Evolutionary conservation across 1,139 yeast genomes (phyloP).

Genomic region (Magnusiomyces clavatus): DNA sequence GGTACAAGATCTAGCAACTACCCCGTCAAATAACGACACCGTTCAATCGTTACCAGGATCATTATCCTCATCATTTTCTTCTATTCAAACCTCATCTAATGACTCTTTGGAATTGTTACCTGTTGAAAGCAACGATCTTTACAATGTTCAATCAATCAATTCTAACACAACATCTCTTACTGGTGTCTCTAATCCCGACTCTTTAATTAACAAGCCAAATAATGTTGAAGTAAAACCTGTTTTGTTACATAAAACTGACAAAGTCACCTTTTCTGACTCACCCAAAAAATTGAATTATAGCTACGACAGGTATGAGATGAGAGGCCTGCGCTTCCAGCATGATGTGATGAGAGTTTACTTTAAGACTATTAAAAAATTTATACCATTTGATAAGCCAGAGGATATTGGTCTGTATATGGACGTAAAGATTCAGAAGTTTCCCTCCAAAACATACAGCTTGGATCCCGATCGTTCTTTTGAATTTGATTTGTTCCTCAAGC

Average conservation of each 20-base stretch:
- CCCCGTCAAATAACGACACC: neutral
- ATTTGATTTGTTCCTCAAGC: neutral
- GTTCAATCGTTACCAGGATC: neutral
- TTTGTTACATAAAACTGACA: too few relatives aligned
- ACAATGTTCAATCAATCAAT: too few relatives aligned
- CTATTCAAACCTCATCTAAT: neutral
- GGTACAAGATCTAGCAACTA: neutral
- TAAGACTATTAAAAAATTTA: neutral
- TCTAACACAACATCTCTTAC: too few relatives aligned
- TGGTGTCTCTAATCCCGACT: too few relatives aligned
- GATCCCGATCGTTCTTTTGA: neutral
- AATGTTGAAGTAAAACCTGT: too few relatives aligned
- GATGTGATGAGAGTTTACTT: neutral
- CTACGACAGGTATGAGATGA: neutral
- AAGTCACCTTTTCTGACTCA: neutral
- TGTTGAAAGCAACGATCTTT: too few relatives aligned
- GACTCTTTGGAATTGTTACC: too few relatives aligned
- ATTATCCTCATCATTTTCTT: neutral
- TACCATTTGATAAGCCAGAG: conserved; percentile 1
- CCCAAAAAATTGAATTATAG: neutral
- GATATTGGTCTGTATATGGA: conserved; percentile 6
- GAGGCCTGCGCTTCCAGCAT: conserved; percentile 2
- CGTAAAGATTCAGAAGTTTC: conserved; percentile 6
- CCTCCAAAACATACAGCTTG: neutral
- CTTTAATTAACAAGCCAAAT: too few relatives aligned